Conservation (phyloP, 2,329 filamentous ascomycete genomes). For the Ascomycota sp. region DNA sequence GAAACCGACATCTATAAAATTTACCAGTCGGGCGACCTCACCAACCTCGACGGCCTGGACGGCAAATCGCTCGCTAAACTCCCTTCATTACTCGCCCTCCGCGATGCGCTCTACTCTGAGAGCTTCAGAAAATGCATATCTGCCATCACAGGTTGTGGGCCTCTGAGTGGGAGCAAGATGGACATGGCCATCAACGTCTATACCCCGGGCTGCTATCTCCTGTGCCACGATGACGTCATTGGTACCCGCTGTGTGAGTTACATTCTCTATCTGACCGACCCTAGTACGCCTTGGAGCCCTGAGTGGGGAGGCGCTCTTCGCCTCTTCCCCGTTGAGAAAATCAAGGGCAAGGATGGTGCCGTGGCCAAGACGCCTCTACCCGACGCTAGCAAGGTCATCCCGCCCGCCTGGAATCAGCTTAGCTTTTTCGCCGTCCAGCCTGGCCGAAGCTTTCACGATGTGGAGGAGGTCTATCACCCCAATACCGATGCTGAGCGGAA, state of each 20-base stretch:
- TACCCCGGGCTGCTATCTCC: slow-evolving; percentile 81
- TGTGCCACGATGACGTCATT: slow-evolving; percentile 98
- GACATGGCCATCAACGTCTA: slow-evolving; percentile 99
- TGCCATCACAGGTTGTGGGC: slow-evolving; percentile 65
- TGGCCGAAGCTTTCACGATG: slow-evolving; percentile 97
- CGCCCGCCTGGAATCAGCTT: slow-evolving; percentile 90
- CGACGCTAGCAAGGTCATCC: slow-evolving; percentile 63
- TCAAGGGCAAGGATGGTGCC: slow-evolving; percentile 42
- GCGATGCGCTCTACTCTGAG: slow-evolving; percentile 83
- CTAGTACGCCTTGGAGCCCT: slow-evolving; percentile 72
- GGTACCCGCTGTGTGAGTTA: slow-evolving; percentile 92
- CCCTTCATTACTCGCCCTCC: slow-evolving; percentile 75
- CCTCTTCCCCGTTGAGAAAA: slow-evolving; percentile 53
- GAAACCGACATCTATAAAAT: slow-evolving; percentile 99
- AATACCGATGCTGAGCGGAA: slow-evolving; percentile 35
- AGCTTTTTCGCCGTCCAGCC: slow-evolving; percentile 97
- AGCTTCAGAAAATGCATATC: slow-evolving; percentile 80
- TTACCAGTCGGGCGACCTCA: slow-evolving; percentile 92
- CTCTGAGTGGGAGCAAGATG: slow-evolving; percentile 80
- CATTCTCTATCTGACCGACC: slow-evolving; percentile 88
- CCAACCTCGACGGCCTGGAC: slow-evolving; percentile 86
- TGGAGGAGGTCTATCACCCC: slow-evolving; percentile 85
- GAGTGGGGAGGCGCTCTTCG: slow-evolving; percentile 87
- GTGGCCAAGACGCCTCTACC: slow-evolving; percentile 63
- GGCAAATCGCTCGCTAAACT: slow-evolving; percentile 68